Conservation (phyloP, 352 stramenopile genomes). For the Phytophthora nicotianae region DNA sequence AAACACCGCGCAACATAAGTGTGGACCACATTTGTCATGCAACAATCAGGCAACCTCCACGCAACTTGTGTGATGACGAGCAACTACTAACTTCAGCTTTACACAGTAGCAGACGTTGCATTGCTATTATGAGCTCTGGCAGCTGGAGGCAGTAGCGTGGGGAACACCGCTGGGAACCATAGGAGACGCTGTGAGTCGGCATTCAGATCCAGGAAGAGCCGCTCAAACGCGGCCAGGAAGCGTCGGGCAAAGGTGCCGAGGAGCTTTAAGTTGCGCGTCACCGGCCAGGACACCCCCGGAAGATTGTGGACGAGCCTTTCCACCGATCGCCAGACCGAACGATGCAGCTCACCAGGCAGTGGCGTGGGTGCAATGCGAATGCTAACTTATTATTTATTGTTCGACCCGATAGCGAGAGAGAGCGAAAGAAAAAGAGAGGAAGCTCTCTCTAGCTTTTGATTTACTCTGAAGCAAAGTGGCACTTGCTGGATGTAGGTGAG, state of each 20-base stretch:
- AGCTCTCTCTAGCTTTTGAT: constrained; percentile 11
- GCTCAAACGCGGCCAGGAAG: constrained; percentile 8
- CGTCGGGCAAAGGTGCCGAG: constrained; percentile 12
- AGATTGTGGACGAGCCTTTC: constrained; percentile 17
- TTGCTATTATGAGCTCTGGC: not conserved
- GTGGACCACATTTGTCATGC: not conserved
- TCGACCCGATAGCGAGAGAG: not conserved
- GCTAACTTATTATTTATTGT: too few relatives aligned
- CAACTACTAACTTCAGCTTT: not conserved
- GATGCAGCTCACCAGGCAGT: not conserved
- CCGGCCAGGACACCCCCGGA: constrained; percentile 4
- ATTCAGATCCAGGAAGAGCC: not conserved
- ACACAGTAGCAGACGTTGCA: not conserved
- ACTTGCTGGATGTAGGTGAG: not conserved
- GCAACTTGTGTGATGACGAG: not conserved
- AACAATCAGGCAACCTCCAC: not conserved
- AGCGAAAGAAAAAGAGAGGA: too few relatives aligned
- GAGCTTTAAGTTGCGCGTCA: constrained; percentile 1
- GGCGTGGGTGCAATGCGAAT: too few relatives aligned
- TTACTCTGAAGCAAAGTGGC: not conserved
- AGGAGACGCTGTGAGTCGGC: not conserved
- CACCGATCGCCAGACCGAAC: constrained; percentile 3
- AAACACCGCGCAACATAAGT: constrained; percentile 16
- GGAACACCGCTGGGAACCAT: not conserved
- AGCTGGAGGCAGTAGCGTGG: too few relatives aligned